Base-by-base conservation (phyloP, 345 rosid genomes). In the Gossypium stocksii region DNA sequence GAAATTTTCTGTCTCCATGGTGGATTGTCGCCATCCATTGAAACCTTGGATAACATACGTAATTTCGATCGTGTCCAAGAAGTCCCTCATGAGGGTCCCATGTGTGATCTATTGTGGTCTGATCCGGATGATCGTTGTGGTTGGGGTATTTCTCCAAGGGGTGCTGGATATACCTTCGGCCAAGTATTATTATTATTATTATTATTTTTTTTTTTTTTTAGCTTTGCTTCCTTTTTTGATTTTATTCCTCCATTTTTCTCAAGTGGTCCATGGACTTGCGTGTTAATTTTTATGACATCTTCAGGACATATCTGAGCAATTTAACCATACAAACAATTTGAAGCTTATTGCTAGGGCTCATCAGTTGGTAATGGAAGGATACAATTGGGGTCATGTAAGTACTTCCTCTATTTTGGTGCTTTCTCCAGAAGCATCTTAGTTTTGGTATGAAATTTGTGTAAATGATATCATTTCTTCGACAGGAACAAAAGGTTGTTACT, bases 111-210 rank as follows among this genome's bases (percentile, higher is more conserved):
- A 34, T 34, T 34, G 7, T 34, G 41, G 41, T 34, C 41, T 34
- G 41, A 34, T 34, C 41, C 41, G 7, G 41, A 34, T 34, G 41
- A 34, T 78, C 86, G 97, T 2, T 91, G 97, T 86, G 97, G 96
- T 51, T 93, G 96, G 98, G 98, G 97, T 34, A 90, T 93, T 82
- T 91, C 97, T 71, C 98, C 98, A 2, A 88, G 98, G 76, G 98
- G 98, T 77, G 98, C 97, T 34, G 41, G 41, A 34, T 34, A 34
- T 34, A 34, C 41, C 41, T 34, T 34, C 41, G 7, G 41, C 41
- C 98, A 94, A 83, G 98, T 94, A 86, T 64, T 29, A 29, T 3
- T 29, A 29, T 23, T 23, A 23, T 23, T 23, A 23, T 10, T n/a
- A n/a, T n/a, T n/a, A n/a, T n/a, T n/a, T n/a, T n/a, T n/a, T n/a